Evolutionary conservation across 2,329 filamentous ascomycete species (phyloP), one percentile per base, ranked within the genome.

Genomic region (Ilyonectria robusta): DNA sequence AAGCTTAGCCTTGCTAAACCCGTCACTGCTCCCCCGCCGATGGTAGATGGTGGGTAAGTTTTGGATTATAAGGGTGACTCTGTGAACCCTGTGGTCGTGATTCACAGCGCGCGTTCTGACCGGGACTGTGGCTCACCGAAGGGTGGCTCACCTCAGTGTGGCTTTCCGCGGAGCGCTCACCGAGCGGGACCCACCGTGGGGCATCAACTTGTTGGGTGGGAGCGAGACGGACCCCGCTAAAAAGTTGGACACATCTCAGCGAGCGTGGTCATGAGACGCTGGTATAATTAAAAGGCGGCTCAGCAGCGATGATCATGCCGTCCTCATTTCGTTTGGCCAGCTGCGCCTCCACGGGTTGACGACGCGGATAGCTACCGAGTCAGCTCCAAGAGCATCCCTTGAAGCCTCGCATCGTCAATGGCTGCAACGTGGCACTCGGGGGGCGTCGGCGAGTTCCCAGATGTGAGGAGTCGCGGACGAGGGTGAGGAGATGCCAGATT

Each of bases 291-390:
- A 23, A 55, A 42, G 17, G 31, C 44, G n/a, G 29, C 48, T 31
- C 31, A n/a, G 9, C 19, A n/a, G 13, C 21, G 11, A 37, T 17
- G 17, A 29, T 59, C 54, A 13, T 11, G 29, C 13, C 48, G 17
- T 10, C 44, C 50, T 60, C 57, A 61, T 65, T 46, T 60, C 62
- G 57, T 42, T 60, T 60, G 15, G 23, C 29, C 44, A 11, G 29
- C 57, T 60, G 57, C 57, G 62, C 44, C 62, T 57, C 57, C 37
- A 50, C 26, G 6, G 33, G 23, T 17, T 50, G 23, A 33, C n/a
- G 33, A 31, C 21, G 57, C 37, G 26, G 50, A 23, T 31, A 33
- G 21, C 21, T 53, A 31, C 8, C 9, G 31, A 6, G 6, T 19
- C 44, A 11, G 13, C 23, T 50, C 26, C n/a, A n/a, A 5, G 15